These are phyloP conservation scores for Aspergillaceae sp. DNA, from an alignment of 2,329 filamentous ascomycete genomes.

Conservation along the genomic window DNA sequence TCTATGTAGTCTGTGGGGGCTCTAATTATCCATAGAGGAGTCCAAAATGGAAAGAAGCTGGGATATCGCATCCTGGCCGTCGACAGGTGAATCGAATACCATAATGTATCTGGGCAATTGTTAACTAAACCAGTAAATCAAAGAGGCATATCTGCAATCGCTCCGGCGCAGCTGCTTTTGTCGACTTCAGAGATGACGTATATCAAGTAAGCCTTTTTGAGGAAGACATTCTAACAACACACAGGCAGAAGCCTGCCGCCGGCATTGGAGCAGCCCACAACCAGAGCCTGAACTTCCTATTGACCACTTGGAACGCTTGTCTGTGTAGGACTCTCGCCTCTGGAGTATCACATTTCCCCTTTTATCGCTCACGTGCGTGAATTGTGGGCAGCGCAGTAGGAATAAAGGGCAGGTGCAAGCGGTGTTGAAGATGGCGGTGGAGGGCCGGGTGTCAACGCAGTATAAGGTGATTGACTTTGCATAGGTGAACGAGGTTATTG, in stretches of 20 bases:
- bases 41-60: conserved; percentile 7
- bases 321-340: conserved; percentile 32
- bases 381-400: conserved; percentile 34
- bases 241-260: conserved; percentile 14
- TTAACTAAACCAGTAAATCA: conserved; percentile 5
- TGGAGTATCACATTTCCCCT: conserved; percentile 33
- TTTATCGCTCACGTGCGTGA: conserved; percentile 31
- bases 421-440: conserved; percentile 26
- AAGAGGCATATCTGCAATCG: conserved; percentile 12
- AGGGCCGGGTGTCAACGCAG: conserved; percentile 22
- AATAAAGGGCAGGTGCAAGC: conserved; percentile 32
- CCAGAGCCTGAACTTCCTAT: conserved; percentile 26
- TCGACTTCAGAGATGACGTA: conserved; percentile 21
- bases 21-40: conserved; percentile 1
- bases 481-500: conserved; percentile 16
- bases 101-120: no score
- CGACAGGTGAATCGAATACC: not conserved
- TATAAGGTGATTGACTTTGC: conserved; percentile 17
- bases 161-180: conserved; percentile 12
- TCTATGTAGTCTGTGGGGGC: not conserved
- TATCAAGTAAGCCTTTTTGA: not conserved
- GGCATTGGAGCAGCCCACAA: conserved; percentile 30
- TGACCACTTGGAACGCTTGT: conserved; percentile 33
- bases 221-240: no score
- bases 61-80: conserved; percentile 6